Conservation (phyloP, 306 rosid species). For the Rubus idaeus region DNA sequence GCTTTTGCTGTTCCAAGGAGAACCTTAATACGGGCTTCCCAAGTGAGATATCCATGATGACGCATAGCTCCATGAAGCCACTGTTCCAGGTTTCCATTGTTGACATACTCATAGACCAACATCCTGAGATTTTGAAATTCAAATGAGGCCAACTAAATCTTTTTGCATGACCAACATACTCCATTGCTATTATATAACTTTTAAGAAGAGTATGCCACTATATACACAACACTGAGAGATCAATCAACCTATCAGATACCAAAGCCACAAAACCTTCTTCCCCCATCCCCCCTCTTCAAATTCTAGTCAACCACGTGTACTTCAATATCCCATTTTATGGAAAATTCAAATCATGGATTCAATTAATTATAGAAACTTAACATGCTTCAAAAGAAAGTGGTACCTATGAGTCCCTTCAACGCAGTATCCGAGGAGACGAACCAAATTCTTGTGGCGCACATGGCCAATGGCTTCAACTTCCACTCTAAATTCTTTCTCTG, state of each 20-base stretch:
- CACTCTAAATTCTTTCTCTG: conserved; percentile 89
- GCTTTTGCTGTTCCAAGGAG: conserved; percentile 96
- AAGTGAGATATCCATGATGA: conserved; percentile 89
- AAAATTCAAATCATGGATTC: conserved; percentile 11
- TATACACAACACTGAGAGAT: conserved; percentile 3
- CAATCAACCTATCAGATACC: conserved; percentile 6
- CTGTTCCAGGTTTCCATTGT: conserved; percentile 93
- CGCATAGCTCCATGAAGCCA: conserved; percentile 99
- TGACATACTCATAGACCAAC: conserved; percentile 85
- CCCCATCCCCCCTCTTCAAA: background rate
- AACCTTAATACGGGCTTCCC: conserved; percentile 94
- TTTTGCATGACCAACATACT: background rate
- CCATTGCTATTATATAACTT: background rate
- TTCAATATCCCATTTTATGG: background rate
- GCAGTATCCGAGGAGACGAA: conserved; percentile 91
- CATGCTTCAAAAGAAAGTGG: conserved; percentile 17
- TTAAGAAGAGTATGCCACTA: background rate
- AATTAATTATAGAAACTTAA: background rate
- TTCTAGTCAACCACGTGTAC: background rate
- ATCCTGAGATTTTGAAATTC: conserved; percentile 53
- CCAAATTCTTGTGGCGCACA: conserved; percentile 93
- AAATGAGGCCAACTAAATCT: background rate
- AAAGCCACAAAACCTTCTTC: conserved; percentile 4
- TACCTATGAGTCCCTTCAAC: conserved; percentile 92
- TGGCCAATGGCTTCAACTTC: conserved; percentile 99